phyloP scores from a whole-genome alignment of 2,329 filamentous ascomycete genomes.

The Pseudogymnoascus sp. region DNA sequence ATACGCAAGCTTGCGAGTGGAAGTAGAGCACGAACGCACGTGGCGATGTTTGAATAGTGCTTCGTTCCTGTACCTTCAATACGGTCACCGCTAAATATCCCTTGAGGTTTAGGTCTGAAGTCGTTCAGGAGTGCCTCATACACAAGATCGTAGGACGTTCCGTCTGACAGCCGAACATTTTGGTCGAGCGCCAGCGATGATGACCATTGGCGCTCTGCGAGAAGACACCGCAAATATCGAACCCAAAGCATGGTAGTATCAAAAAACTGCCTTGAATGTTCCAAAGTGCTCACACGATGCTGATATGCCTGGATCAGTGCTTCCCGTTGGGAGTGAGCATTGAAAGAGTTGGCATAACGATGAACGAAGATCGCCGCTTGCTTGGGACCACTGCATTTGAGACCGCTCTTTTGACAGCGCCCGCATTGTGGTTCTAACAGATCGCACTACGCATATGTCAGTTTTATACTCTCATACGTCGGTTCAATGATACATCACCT shows the following conservation, averaged over 20 bases:
- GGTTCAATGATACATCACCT: background rate
- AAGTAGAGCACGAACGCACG: background rate
- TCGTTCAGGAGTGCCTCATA: background rate
- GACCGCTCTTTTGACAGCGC: background rate
- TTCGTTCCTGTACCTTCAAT: background rate
- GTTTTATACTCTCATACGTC: background rate
- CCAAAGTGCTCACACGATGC: background rate
- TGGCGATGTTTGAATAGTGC: background rate
- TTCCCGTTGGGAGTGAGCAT: background rate
- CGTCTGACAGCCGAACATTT: background rate
- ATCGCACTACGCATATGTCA: background rate
- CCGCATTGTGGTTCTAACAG: background rate
- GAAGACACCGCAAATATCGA: background rate
- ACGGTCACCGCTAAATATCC: background rate
- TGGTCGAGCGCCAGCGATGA: background rate
- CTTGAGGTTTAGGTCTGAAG: background rate
- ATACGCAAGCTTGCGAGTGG: background rate
- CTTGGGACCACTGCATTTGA: background rate
- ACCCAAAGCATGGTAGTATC: background rate
- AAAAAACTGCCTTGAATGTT: background rate
- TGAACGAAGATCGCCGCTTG: background rate
- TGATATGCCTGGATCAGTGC: background rate
- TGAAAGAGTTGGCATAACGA: background rate
- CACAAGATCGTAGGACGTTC: background rate
- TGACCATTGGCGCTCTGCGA: background rate